Evolutionary conservation across 805 yeast genomes (phyloP).

Genomic region (Ogataea methylovora): DNA sequence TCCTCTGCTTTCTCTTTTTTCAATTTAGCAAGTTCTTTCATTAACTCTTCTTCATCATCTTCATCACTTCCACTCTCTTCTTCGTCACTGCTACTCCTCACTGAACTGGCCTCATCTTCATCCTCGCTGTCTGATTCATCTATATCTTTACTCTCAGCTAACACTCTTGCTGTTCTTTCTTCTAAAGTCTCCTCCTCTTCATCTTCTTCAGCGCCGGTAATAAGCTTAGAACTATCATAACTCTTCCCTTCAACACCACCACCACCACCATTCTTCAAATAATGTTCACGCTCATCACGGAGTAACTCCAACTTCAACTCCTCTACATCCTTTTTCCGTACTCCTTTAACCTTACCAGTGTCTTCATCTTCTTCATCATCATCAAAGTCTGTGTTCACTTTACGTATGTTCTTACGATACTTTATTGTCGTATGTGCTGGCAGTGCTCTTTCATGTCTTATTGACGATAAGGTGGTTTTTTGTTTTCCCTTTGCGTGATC

Average conservation of each 20-base stretch:
- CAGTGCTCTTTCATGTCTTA: conserved; percentile 43
- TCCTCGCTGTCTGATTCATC: conserved; percentile 23
- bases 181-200: conserved; percentile 1
- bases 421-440: conserved; percentile 52
- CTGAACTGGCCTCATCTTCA: conserved; percentile 2
- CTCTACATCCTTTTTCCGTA: conserved; percentile 8
- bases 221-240: background rate
- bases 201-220: background rate
- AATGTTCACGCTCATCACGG: conserved; percentile 1
- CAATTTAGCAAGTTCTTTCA: conserved; percentile 31
- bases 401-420: conserved; percentile 25
- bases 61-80: conserved; percentile 29
- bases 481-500: conserved; percentile 55
- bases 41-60: conserved; percentile 48
- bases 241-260: background rate
- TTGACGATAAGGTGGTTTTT: conserved; percentile 33
- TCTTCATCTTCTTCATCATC: conserved; percentile 30
- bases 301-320: conserved; percentile 7
- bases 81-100: conserved; percentile 15
- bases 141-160: conserved; percentile 9
- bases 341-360: conserved; percentile 21
- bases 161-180: conserved; percentile 8
- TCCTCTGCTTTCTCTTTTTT: conserved; percentile 26
- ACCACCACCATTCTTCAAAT: background rate
- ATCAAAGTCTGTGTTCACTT: conserved; percentile 23